Evolutionary conservation across 2,329 filamentous ascomycete species (phyloP), one percentile per base, ranked within the genome.

Genomic region (Diplodia sapinea): DNA sequence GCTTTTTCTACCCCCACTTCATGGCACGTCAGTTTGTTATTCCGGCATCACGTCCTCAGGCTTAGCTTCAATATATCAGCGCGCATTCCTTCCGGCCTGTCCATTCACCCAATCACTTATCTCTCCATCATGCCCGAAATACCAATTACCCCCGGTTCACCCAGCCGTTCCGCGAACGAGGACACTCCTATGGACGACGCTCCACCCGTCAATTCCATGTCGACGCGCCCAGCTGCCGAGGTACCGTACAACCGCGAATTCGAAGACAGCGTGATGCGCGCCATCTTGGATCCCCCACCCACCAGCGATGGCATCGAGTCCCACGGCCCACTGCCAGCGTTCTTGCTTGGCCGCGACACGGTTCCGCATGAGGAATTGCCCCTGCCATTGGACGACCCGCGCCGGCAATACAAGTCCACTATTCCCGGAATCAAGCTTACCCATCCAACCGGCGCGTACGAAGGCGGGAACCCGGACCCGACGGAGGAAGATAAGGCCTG

Each of bases 391-490:
- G 70, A 75, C 55, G 82, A 83, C 26, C 71, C 77, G 1, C 77
- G 81, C 2, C 79, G 82, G 36, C 79, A 77, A 13, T 79, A 80
- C 73, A 71, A 78, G 47, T 79, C 77, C 31, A 75, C 78, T 8
- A 74, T 84, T n/a, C 78, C 81, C 0, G 81, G 81, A 36, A 68
- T 84, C 13, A 74, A 75, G 40, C 77, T 84, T 65, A 84, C 82
- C 0, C 82, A 84, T 69, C 75, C 76, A 2, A 77, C 79, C 11
- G 82, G 82, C n/a, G 82, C 81, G 54, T 74, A 82, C 33, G 81
- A 82, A 54, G 82, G 82, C n/a, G 82, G 82, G 1, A 81, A 80
- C 0, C 77, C 81, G 0, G 72, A 77, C 66, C 72, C 76, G 67
- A 75, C 71, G 1, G 67, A 68, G 17, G 54, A 66, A 15, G 55